Conservation (phyloP, 163 green algal species). For the Prototheca cutis region DNA sequence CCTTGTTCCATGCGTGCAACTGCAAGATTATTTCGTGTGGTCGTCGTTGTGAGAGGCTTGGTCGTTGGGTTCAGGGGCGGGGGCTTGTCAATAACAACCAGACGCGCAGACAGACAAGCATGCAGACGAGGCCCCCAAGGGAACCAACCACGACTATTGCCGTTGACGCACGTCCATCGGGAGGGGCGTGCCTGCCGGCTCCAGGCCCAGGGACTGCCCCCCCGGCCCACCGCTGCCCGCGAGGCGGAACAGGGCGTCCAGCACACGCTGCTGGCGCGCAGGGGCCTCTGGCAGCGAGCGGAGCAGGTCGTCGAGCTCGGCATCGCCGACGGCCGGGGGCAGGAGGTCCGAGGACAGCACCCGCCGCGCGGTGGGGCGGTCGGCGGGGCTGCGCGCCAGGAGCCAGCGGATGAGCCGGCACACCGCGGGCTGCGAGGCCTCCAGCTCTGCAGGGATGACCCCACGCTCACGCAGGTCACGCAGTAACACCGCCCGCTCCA, state of each 20-base stretch:
- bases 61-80: not conserved
- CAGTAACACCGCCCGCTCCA: constrained; percentile 71
- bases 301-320: constrained; percentile 74
- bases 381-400: constrained; percentile 51
- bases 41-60: not conserved
- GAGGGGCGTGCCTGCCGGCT: not conserved
- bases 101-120: too few relatives aligned
- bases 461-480: constrained; percentile 54
- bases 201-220: not conserved
- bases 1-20: not conserved
- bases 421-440: constrained; percentile 40
- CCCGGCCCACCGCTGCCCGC: constrained; percentile 4
- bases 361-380: constrained; percentile 64
- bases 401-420: constrained; percentile 54
- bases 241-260: constrained; percentile 66
- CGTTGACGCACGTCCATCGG: not conserved
- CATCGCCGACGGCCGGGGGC: constrained; percentile 64
- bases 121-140: too few relatives aligned
- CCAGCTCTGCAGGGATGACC: constrained; percentile 49
- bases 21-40: too few relatives aligned
- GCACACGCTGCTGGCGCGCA: constrained; percentile 47
- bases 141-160: too few relatives aligned
- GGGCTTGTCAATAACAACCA: too few relatives aligned
- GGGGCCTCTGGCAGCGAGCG: constrained; percentile 67
- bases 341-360: constrained; percentile 65